Conservation (phyloP, 163 green algal species). For the Botryococcus braunii region DNA sequence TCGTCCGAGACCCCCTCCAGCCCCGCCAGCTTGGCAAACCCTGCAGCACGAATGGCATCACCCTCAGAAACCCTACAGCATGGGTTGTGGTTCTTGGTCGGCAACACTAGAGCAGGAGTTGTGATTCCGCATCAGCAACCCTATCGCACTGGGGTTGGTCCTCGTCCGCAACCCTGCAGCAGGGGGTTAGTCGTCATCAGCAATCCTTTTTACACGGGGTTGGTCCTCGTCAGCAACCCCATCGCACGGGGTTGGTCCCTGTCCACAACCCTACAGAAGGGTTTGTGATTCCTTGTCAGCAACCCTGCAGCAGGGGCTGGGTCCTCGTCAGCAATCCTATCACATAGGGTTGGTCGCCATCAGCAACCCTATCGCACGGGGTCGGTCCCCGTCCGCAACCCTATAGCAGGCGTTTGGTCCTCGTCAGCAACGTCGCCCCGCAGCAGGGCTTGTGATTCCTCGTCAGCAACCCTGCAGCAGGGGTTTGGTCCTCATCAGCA, state of each 20-base stretch:
- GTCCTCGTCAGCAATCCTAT: not conserved
- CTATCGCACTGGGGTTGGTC: not conserved
- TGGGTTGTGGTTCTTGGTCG: not conserved
- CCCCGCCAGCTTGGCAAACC: slow-evolving; percentile 80
- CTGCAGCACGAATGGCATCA: slow-evolving; percentile 24
- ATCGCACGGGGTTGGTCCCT: not conserved
- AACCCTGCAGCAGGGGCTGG: not conserved
- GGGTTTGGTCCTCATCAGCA: not conserved
- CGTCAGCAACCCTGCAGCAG: too few species aligned
- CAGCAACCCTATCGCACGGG: not conserved
- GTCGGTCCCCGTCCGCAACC: not conserved
- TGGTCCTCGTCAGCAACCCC: not conserved
- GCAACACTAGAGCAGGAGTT: not conserved
- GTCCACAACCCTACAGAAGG: not conserved
- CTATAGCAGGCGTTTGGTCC: not conserved
- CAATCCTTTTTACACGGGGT: not conserved
- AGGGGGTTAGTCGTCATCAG: not conserved
- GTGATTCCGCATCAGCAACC: not conserved
- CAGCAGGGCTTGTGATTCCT: not conserved
- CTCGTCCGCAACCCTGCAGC: not conserved
- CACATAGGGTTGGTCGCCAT: not conserved
- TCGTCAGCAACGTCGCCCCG: not conserved
- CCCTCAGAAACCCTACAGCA: not conserved
- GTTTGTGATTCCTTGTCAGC: not conserved
- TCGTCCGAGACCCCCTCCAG: slow-evolving; percentile 23